These are phyloP conservation scores for Penicillium odoratum DNA, from an alignment of 495 filamentous ascomycete species.

Conservation along the genomic window DNA sequence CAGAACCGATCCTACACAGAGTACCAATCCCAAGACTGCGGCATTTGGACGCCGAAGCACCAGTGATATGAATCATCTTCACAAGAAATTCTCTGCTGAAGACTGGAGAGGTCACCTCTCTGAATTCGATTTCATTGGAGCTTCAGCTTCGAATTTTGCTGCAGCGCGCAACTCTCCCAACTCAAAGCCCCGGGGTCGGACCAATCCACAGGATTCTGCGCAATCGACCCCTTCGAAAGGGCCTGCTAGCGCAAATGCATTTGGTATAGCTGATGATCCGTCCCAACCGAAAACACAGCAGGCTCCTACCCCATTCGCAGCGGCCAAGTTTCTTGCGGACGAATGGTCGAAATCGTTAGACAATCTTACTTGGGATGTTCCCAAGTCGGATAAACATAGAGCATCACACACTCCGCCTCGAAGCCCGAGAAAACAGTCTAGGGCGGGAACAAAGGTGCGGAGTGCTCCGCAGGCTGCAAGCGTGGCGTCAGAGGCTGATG, in stretches of 20 bases:
- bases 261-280: slow-evolving; percentile 1
- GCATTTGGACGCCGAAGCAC: slow-evolving; percentile 55
- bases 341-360: slow-evolving; percentile 67
- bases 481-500: slow-evolving; percentile 47
- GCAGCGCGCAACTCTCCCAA: slow-evolving; percentile 34
- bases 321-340: slow-evolving; percentile 60
- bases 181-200: slow-evolving; percentile 35
- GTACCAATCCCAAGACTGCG: slow-evolving; percentile 12
- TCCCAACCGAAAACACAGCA: slow-evolving; percentile 11
- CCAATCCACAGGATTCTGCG: slow-evolving; percentile 19
- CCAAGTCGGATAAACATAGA: slow-evolving; percentile 34
- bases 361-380: slow-evolving; percentile 52
- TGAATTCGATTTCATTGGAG: slow-evolving; percentile 50
- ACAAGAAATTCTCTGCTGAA: slow-evolving; percentile 65
- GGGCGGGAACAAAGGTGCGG: slow-evolving; percentile 27
- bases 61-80: slow-evolving; percentile 60
- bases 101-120: slow-evolving; percentile 60
- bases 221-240: slow-evolving; percentile 15
- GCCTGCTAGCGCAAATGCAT: slow-evolving; percentile 19
- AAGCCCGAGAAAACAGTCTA: slow-evolving; percentile 40
- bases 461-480: slow-evolving; percentile 35
- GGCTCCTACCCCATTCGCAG: slow-evolving; percentile 35
- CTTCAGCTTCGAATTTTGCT: slow-evolving; percentile 30
- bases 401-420: slow-evolving; percentile 32
- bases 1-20: slow-evolving; percentile 12